Percentiles rank a stretch among this genome's conserved stretches.
These are phyloP conservation scores for Plasmopara viticola DNA, from an alignment of 352 stramenopile genomes.

Conservation along the genomic window DNA sequence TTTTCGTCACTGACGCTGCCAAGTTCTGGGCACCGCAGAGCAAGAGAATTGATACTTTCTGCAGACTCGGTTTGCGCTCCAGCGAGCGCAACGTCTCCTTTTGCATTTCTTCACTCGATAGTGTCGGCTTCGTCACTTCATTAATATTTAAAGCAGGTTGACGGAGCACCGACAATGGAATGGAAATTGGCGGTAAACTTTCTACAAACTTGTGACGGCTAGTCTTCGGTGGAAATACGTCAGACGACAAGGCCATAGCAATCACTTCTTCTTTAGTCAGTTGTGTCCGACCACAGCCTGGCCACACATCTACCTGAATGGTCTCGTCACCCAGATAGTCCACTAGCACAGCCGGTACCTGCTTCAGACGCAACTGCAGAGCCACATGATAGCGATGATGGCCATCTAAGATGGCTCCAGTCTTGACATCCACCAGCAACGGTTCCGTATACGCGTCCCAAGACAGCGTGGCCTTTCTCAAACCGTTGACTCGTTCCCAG, in stretches of 20 bases:
- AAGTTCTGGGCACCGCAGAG: conserved; percentile 72
- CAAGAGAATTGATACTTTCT: conserved; percentile 68
- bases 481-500: conserved; percentile 62
- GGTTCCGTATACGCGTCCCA: conserved; percentile 82
- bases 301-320: conserved; percentile 79
- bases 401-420: conserved; percentile 75
- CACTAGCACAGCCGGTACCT: conserved; percentile 69
- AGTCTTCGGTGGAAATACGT: conserved; percentile 82
- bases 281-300: conserved; percentile 50
- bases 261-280: conserved; percentile 81
- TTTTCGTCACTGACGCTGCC: conserved; percentile 62
- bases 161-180: conserved; percentile 64
- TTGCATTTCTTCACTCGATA: conserved; percentile 13
- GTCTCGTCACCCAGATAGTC: conserved; percentile 71
- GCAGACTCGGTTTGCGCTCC: conserved; percentile 35
- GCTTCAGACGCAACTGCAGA: conserved; percentile 59
- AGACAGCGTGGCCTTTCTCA: conserved; percentile 69
- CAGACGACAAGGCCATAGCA: conserved; percentile 70
- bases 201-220: conserved; percentile 79
- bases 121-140: conserved; percentile 20
- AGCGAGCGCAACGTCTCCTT: conserved; percentile 10
- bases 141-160: conserved; percentile 51
- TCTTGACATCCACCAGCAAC: conserved; percentile 73
- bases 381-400: conserved; percentile 81
- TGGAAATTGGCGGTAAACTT: conserved; percentile 75